A percentile compares a stretch with the other conserved stretches of the same genome.
Conservation (phyloP, 495 filamentous ascomycete species). For the Aspergillus diversus region DNA sequence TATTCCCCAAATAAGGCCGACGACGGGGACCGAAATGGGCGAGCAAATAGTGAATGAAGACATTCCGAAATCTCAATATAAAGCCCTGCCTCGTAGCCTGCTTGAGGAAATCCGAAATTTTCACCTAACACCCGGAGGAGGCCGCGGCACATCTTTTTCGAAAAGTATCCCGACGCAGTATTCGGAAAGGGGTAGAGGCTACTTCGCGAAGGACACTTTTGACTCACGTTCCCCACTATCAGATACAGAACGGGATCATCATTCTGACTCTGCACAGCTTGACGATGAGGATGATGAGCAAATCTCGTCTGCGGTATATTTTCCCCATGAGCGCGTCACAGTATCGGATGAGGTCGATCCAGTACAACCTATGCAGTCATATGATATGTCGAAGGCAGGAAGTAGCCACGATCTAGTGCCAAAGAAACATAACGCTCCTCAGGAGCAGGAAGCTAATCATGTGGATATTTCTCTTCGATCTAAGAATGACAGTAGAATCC, state of each 20-base stretch:
- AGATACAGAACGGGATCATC: constrained; percentile 35
- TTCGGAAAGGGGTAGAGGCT: constrained; percentile 38
- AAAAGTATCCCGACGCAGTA: constrained; percentile 56
- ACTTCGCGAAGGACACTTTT: constrained; percentile 31
- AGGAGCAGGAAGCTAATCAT: constrained; percentile 46
- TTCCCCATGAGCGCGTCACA: constrained; percentile 77
- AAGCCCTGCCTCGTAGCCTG: constrained; percentile 50
- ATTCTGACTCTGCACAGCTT: constrained; percentile 48
- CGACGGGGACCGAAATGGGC: constrained; percentile 6
- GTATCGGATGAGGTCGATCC: constrained; percentile 39
- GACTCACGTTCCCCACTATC: constrained; percentile 29
- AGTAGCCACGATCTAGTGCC: constrained; percentile 39
- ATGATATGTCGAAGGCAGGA: constrained; percentile 40
- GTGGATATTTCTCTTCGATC: constrained; percentile 67
- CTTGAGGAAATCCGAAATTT: constrained; percentile 67
- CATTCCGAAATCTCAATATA: constrained; percentile 31
- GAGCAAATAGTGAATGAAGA: constrained; percentile 29
- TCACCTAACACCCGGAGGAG: constrained; percentile 58
- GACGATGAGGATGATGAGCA: constrained; percentile 91
- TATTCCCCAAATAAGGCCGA: constrained; percentile 30
- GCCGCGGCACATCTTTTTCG: constrained; percentile 56
- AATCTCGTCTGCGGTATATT: constrained; percentile 91
- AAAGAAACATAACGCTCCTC: constrained; percentile 33
- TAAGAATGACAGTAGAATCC: constrained; percentile 60
- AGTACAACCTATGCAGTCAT: constrained; percentile 44